Conservation (phyloP, 768 basidiomycete species). For the Tylopilus rubrobrunneus region DNA sequence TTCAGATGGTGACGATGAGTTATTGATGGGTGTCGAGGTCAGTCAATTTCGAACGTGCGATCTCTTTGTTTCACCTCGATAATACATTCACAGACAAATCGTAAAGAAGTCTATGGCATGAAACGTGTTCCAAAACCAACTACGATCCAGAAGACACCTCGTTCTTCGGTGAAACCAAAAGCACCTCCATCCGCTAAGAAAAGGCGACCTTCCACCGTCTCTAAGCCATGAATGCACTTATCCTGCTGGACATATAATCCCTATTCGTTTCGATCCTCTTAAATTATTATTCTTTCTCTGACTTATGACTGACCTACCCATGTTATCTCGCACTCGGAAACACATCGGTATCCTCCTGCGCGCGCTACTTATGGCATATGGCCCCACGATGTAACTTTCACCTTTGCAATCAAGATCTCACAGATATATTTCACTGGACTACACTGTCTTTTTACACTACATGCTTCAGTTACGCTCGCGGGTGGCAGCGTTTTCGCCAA, state of each 20-base stretch:
- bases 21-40: conserved; percentile 61
- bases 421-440: background rate
- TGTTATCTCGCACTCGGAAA: conserved; percentile 9
- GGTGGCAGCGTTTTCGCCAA: conserved; percentile 34
- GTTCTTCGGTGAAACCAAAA: conserved; percentile 17
- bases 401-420: conserved; percentile 1
- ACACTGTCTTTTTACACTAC: background rate
- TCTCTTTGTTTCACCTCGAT: background rate
- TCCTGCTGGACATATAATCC: background rate
- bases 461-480: conserved; percentile 11
- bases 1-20: conserved; percentile 53
- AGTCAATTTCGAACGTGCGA: conserved; percentile 8
- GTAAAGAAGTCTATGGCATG: conserved; percentile 33
- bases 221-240: conserved; percentile 6
- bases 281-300: conserved; percentile 7
- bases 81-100: conserved; percentile 34
- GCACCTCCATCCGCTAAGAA: conserved; percentile 7
- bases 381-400: conserved; percentile 7
- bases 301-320: conserved; percentile 4
- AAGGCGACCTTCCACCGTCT: conserved; percentile 4
- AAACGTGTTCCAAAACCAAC: conserved; percentile 22
- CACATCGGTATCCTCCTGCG: conserved; percentile 2
- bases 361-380: conserved; percentile 1
- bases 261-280: background rate
- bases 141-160: conserved; percentile 3